These are phyloP conservation scores for Nicotiana knightiana DNA, from an alignment of 257 asterid species.

Conservation along the genomic window DNA sequence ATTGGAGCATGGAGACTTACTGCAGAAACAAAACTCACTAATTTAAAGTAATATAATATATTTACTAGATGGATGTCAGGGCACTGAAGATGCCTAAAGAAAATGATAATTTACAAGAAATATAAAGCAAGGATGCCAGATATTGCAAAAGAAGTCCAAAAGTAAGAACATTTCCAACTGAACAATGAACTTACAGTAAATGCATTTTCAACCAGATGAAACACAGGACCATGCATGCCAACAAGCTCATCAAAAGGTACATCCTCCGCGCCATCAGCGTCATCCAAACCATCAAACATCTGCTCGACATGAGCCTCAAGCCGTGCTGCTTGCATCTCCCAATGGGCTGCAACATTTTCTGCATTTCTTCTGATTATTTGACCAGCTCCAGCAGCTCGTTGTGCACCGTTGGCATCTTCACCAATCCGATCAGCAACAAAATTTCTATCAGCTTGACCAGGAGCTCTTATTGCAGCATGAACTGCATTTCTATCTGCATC, in stretches of 20 bases:
- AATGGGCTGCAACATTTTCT: conserved; percentile 89
- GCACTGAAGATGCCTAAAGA: too few relatives aligned
- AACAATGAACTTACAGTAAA: conserved; percentile 59
- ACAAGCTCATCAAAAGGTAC: conserved; percentile 98
- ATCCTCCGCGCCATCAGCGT: conserved; percentile 99
- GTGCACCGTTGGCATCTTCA: conserved; percentile 83
- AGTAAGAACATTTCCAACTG: background rate
- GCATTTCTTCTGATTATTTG: conserved; percentile 85
- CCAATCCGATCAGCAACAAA: conserved; percentile 59
- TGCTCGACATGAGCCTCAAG: conserved; percentile 98
- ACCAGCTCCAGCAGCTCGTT: conserved; percentile 89
- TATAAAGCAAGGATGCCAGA: too few relatives aligned
- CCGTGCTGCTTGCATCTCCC: conserved; percentile 99
- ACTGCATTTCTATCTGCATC: conserved; percentile 93
- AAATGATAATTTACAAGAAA: too few relatives aligned
- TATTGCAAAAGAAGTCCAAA: background rate
- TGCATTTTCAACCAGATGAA: conserved; percentile 95
- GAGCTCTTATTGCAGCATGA: conserved; percentile 80
- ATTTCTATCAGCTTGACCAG: conserved; percentile 73
- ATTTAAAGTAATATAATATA: too few relatives aligned
- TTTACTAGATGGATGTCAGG: too few relatives aligned
- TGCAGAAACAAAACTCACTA: too few relatives aligned
- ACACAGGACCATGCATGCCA: conserved; percentile 99
- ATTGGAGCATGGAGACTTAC: too few relatives aligned
- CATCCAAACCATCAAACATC: conserved; percentile 98